Evolutionary conservation across 768 basidiomycete species (phyloP), one percentile per base, ranked within the genome.

Genomic region (Phaffia tasmanica): DNA sequence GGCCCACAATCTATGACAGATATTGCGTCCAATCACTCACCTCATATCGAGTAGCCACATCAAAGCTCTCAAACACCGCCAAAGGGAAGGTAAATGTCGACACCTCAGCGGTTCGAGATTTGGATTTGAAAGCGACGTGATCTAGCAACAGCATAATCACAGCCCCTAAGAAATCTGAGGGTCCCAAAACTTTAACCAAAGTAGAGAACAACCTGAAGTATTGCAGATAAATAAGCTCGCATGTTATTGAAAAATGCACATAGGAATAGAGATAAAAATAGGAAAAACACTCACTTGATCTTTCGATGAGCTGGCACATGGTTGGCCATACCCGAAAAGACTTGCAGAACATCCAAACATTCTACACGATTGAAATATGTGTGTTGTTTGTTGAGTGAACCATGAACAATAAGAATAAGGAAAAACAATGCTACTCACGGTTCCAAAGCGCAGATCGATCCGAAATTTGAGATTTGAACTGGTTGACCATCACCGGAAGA

Each of bases 231-330:
- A 48, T 21, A 14, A 19, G 46, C 49, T 30, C 46, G 51, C 48
- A 30, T 18, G 19, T 11, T 3, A 21, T 47, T 32, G 6, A 49
- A 16, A 56, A 7, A 25, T 54, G 19, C 35, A 27, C 14, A 47
- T 15, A 61, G 32, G 47, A 46, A 27, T 29, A 29, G 8, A 30
- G n/a, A 61, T 5, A 30, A 15, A 18, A 32, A 57, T n/a, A n/a
- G n/a, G n/a, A 27, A 29, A n/a, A 25, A 62, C 21, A 78, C 84
- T 35, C 11, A 93, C 91, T 86, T 86, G 64, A 87, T 85, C 55
- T 90, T 86, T 27, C 95, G 85, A 76, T 99, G 94, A 4, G 88
- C 85, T 19, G 95, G 95, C 65, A 99, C 83, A 72, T 97, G 88
- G 65, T 83, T 85, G 3, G 87, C 84, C 15, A 95, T 94, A 74